These are phyloP conservation scores for Kickxella alabastrina DNA, from an alignment of 192 early-diverging fungal genomes.

Conservation along the genomic window DNA sequence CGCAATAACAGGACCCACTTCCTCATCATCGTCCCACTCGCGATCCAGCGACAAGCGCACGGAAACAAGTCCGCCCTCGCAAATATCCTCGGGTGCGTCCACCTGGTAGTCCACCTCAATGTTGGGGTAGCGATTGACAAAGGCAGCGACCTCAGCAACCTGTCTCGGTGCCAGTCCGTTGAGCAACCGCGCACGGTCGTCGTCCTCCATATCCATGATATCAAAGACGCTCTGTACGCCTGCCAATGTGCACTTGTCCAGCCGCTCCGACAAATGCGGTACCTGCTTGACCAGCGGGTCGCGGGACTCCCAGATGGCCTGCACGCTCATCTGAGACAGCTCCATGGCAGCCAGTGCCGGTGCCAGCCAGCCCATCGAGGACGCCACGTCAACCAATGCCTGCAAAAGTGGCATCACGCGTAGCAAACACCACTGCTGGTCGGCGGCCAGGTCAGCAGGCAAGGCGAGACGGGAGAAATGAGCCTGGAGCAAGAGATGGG, in stretches of 20 bases:
- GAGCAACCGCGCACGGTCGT: slow-evolving; percentile 65
- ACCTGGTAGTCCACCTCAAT: slow-evolving; percentile 78
- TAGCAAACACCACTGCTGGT: slow-evolving; percentile 68
- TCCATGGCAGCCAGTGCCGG: slow-evolving; percentile 95
- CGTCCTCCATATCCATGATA: slow-evolving; percentile 90
- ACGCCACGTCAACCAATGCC: slow-evolving; percentile 91
- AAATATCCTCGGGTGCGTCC: slow-evolving; percentile 57
- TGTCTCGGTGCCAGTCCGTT: slow-evolving; percentile 55
- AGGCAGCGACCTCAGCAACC: slow-evolving; percentile 70
- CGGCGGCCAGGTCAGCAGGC: slow-evolving; percentile 89
- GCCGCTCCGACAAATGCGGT: slow-evolving; percentile 65
- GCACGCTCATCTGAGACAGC: slow-evolving; percentile 93
- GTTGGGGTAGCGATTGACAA: slow-evolving; percentile 91
- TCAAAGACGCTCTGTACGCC: slow-evolving; percentile 85
- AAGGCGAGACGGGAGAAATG: slow-evolving; percentile 89
- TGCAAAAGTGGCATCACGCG: slow-evolving; percentile 82
- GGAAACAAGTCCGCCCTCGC: slow-evolving; percentile 61
- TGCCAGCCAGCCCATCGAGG: slow-evolving; percentile 84
- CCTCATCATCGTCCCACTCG: slow-evolving; percentile 71
- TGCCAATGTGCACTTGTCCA: slow-evolving; percentile 12
- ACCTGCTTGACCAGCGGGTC: slow-evolving; percentile 85
- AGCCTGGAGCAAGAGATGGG: slow-evolving; percentile 89
- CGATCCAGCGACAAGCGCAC: slow-evolving; percentile 76
- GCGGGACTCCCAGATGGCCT: slow-evolving; percentile 94
- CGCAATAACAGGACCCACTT: slow-evolving; percentile 75